phyloP scores from a whole-genome alignment of 345 rosid genomes.

The Cochlearia excelsa region DNA sequence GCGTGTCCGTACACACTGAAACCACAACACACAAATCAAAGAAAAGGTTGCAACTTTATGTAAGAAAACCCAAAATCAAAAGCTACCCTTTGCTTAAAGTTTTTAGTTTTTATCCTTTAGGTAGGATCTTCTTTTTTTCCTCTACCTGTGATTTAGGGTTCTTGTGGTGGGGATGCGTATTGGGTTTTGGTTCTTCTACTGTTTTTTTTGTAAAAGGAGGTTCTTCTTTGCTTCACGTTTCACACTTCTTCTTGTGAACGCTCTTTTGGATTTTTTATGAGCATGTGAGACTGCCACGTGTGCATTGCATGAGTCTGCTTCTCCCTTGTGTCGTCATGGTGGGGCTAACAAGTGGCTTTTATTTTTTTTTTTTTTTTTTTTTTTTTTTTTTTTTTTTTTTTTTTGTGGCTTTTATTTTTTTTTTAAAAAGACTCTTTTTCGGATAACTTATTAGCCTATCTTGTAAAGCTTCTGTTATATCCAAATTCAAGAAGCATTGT shows the following conservation, averaged over 20 bases:
- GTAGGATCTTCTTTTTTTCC: background rate
- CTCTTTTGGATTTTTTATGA: slow-evolving; percentile 11
- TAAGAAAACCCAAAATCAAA: background rate
- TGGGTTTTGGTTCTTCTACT: slow-evolving; percentile 13
- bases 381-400: too few relatives aligned
- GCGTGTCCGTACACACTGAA: slow-evolving; percentile 16
- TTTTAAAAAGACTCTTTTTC: too few relatives aligned
- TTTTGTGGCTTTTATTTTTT: too few relatives aligned
- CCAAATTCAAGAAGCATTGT: too few relatives aligned
- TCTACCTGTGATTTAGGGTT: slow-evolving; percentile 30
- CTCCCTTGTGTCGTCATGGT: slow-evolving; percentile 20
- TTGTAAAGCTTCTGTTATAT: too few relatives aligned
- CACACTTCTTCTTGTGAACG: slow-evolving; percentile 20
- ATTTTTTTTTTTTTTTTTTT: too few relatives aligned
- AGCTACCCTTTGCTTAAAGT: slow-evolving; percentile 21
- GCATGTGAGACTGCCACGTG: slow-evolving; percentile 32
- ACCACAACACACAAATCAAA: background rate
- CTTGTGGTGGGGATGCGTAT: slow-evolving; percentile 10
- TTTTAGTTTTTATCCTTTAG: background rate
- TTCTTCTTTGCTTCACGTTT: slow-evolving; percentile 30
- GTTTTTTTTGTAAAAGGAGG: slow-evolving; percentile 8
- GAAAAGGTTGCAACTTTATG: slow-evolving; percentile 22
- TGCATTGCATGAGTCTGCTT: too few relatives aligned
- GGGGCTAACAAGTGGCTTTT: slow-evolving; percentile 25
- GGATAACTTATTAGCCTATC: too few relatives aligned